Base-by-base conservation (phyloP, 2,329 filamentous ascomycete genomes). In the Cordyceps cicadae region DNA sequence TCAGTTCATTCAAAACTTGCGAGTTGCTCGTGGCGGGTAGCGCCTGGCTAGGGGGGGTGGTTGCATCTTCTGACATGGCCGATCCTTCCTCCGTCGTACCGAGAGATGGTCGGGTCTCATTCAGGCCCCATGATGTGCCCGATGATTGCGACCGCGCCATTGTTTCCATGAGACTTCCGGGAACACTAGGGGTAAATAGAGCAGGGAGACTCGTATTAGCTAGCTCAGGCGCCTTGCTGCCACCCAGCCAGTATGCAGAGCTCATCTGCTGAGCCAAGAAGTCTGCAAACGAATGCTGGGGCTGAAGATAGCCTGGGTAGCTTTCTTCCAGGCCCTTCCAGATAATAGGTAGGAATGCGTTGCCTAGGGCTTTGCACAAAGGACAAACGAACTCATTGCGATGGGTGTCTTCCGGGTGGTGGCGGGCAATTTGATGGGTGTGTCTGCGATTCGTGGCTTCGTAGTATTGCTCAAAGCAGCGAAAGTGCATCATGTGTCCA, bases 401-500 rank as follows among this genome's bases (percentile, higher is more conserved):
- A 21, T 82, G 79, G 2, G 90, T 81, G 60, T 87, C 83, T 71
- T 99, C 95, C 0, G 94, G 94, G 67, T 97, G 94, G 67, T 96
- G 90, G 15, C 94, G 84, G 8, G 94, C 92, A 72, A 99, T 96
- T 71, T 99, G 94, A 68, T 94, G 90, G 21, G 84, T 84, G 70
- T 99, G 95, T 45, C 94, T 85, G 63, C 92, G 83, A 58, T 87
- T 81, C 0, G 91, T 96, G 4, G 93, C 91, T 51, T 89, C 85
- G 65, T 90, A 88, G 70, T 97, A 99, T 46, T 89, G 84, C 68
- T 97, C 92, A 70, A 99, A 99, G 75, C 94, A 99, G 66, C 84
- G 86, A 71, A 90, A 97, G 72, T 99, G 94, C 94, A 99, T 99
- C 69, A 99, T 95, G 72, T 99, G 94, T 3, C 94, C 94, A 73